Evolutionary conservation across 495 filamentous ascomycete species (phyloP).

Genomic region (Penicillium pancosmium): DNA sequence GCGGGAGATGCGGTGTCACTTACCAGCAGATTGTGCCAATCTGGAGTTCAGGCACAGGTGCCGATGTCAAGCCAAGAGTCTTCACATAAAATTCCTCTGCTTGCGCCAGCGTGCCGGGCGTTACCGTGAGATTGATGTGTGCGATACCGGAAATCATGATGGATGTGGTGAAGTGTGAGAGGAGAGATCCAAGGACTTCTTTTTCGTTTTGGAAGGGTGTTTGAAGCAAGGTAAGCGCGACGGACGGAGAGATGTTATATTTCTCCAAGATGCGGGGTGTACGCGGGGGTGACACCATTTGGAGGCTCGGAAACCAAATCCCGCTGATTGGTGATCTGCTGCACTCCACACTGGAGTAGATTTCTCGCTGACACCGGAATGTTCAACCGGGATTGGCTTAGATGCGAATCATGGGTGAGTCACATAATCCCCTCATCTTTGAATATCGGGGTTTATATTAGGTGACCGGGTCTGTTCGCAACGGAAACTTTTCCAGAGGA

Average conservation of each 20-base stretch:
- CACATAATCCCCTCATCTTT: background rate
- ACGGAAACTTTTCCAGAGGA: background rate
- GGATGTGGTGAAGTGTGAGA: background rate
- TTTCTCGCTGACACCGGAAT: background rate
- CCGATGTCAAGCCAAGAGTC: conserved; percentile 54
- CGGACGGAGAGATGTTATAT: conserved; percentile 7
- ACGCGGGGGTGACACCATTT: conserved; percentile 5
- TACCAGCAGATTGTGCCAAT: conserved; percentile 55
- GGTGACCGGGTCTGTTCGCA: background rate
- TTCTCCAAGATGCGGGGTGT: background rate
- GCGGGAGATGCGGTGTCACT: background rate
- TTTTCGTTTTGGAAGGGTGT: background rate
- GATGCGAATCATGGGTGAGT: background rate
- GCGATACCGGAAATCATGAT: conserved; percentile 61
- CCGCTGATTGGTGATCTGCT: conserved; percentile 20
- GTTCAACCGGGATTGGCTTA: background rate
- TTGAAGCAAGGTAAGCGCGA: background rate
- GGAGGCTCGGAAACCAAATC: conserved; percentile 22
- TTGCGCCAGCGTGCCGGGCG: conserved; percentile 52
- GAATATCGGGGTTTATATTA: background rate
- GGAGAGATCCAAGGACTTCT: background rate
- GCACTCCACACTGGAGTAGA: conserved; percentile 6
- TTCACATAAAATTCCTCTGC: conserved; percentile 58
- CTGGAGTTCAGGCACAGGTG: conserved; percentile 54
- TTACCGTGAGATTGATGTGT: conserved; percentile 63